Conservation (phyloP, 345 rosid genomes). For the Triadica sebifera region DNA sequence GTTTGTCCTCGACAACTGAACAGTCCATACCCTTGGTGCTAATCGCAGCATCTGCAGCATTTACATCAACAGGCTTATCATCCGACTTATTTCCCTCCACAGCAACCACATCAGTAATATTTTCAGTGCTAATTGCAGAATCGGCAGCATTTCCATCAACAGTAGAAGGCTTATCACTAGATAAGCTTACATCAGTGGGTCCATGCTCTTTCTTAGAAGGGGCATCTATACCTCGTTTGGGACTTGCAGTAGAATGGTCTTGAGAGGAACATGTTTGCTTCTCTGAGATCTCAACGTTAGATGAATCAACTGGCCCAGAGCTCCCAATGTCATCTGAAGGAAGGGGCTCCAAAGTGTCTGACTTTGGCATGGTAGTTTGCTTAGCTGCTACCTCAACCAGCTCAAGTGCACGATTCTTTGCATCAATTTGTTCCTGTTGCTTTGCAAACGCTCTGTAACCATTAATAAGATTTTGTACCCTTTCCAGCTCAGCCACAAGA, state of each 20-base stretch:
- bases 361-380: conserved; percentile 20
- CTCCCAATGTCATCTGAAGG: conserved; percentile 20
- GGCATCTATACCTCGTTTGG: conserved; percentile 18
- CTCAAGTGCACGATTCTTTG: conserved; percentile 35
- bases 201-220: conserved; percentile 21
- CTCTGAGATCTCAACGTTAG: conserved; percentile 15
- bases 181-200: conserved; percentile 16
- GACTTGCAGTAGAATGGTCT: conserved; percentile 1
- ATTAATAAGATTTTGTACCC: conserved; percentile 41
- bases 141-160: not conserved
- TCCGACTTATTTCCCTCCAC: conserved; percentile 8
- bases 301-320: conserved; percentile 19
- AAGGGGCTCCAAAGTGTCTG: conserved; percentile 23
- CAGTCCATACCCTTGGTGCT: conserved; percentile 9
- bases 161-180: conserved; percentile 10
- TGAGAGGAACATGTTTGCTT: conserved; percentile 14
- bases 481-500: conserved; percentile 58
- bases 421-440: conserved; percentile 49
- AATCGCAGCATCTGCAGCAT: conserved; percentile 10
- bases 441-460: conserved; percentile 50
- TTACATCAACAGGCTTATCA: conserved; percentile 27
- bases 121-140: no score
- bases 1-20: conserved; percentile 1
- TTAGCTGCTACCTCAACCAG: conserved; percentile 27
- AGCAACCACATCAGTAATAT: no score